These are phyloP conservation scores for Colletotrichum truncatum DNA, from an alignment of 2,329 filamentous ascomycete species.

Conservation along the genomic window DNA sequence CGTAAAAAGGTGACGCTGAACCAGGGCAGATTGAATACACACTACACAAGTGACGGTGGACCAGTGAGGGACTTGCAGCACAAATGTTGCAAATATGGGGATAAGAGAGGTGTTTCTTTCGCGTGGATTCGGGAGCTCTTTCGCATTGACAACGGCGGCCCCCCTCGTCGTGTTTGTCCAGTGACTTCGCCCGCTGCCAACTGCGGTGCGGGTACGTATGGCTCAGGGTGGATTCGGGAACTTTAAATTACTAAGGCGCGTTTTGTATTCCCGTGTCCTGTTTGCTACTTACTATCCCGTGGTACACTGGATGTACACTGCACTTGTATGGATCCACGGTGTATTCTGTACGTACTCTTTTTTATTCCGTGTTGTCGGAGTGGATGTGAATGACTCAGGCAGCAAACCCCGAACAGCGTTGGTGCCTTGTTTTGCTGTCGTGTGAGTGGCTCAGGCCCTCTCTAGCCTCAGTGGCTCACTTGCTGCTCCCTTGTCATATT, in stretches of 20 bases:
- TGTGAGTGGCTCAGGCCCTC: slow-evolving; percentile 25
- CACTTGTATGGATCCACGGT: no score
- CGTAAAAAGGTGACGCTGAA: background rate
- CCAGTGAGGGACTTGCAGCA: background rate
- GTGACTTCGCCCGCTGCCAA: background rate
- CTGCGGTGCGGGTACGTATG: background rate
- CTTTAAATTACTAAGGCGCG: slow-evolving; percentile 27
- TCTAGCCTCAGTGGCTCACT: slow-evolving; percentile 29
- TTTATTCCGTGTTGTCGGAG: no score
- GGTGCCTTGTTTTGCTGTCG: background rate
- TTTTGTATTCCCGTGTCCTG: background rate
- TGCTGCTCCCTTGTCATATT: slow-evolving; percentile 5
- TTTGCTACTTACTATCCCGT: no score
- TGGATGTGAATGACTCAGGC: slow-evolving; percentile 25
- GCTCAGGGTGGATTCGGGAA: slow-evolving; percentile 30
- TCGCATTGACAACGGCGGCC: slow-evolving; percentile 6
- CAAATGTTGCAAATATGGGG: slow-evolving; percentile 1
- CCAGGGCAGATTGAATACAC: no score
- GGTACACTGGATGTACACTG: background rate
- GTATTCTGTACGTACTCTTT: background rate
- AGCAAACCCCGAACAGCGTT: slow-evolving; percentile 9
- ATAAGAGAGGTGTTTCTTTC: slow-evolving; percentile 28
- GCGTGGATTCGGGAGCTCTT: slow-evolving; percentile 30
- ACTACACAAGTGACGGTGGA: background rate
- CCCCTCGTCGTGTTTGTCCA: background rate